These are phyloP conservation scores for Fusarium decemcellulare DNA, from an alignment of 2,329 filamentous ascomycete species.

Conservation along the genomic window DNA sequence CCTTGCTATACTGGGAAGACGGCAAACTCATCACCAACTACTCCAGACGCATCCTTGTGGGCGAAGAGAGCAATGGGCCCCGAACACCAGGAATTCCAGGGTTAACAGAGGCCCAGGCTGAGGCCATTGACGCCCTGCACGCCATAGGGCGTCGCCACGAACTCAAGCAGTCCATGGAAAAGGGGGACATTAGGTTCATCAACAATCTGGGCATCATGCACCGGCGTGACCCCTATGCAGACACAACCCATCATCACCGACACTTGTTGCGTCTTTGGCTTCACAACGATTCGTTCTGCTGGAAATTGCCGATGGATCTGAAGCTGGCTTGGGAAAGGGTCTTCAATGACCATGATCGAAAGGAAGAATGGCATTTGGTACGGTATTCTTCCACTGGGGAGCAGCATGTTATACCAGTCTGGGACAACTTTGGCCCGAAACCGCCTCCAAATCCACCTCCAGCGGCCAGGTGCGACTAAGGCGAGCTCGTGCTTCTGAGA, in stretches of 20 bases:
- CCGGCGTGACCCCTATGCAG: conserved; percentile 59
- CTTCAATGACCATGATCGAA: conserved; percentile 62
- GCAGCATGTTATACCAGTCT: neutral
- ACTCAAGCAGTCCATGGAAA: conserved; percentile 56
- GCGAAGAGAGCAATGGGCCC: neutral
- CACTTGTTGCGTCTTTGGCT: conserved; percentile 56
- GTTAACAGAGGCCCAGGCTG: conserved; percentile 61
- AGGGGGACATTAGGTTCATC: conserved; percentile 64
- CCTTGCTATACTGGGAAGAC: conserved; percentile 9
- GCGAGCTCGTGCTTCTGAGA: neutral
- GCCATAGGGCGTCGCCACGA: conserved; percentile 58
- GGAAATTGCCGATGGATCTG: conserved; percentile 58
- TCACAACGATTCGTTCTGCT: conserved; percentile 59
- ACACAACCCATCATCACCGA: conserved; percentile 49
- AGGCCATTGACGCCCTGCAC: conserved; percentile 63
- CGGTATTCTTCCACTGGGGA: neutral
- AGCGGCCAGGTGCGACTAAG: neutral
- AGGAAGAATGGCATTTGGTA: conserved; percentile 53
- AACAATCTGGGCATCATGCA: conserved; percentile 67
- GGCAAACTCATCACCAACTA: conserved; percentile 6
- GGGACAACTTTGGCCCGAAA: neutral
- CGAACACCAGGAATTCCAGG: conserved; percentile 60
- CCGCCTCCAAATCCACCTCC: neutral
- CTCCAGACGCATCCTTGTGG: conserved; percentile 11
- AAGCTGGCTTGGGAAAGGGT: conserved; percentile 63